A percentile compares a stretch with the other conserved stretches of the same genome.
These are phyloP conservation scores for Xylariales sp. DNA, from an alignment of 2,329 filamentous ascomycete genomes.

Conservation along the genomic window DNA sequence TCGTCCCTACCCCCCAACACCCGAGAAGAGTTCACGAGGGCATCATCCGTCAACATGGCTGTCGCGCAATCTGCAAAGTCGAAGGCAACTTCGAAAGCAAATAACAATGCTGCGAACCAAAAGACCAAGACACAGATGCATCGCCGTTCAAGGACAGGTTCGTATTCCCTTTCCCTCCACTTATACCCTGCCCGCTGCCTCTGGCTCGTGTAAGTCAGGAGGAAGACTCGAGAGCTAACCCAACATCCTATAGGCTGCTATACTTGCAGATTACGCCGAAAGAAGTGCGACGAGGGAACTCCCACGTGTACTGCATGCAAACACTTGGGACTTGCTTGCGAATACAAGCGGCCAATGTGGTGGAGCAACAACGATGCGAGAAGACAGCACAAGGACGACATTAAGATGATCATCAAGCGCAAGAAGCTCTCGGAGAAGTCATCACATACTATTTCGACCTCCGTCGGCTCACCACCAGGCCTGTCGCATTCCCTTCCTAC, in stretches of 20 bases:
- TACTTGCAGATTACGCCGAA: slow-evolving; percentile 61
- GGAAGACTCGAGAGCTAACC: slow-evolving; percentile 26
- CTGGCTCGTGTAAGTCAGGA: slow-evolving; percentile 17
- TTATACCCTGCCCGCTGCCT: slow-evolving; percentile 16
- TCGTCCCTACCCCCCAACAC: slow-evolving; percentile 61
- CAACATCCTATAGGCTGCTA: slow-evolving; percentile 51
- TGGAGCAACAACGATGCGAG: slow-evolving; percentile 92
- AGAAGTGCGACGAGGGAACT: slow-evolving; percentile 65
- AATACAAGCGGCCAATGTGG: slow-evolving; percentile 96
- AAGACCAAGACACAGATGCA: slow-evolving; percentile 84
- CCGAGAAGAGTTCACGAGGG: slow-evolving; percentile 44
- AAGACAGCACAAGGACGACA: slow-evolving; percentile 82
- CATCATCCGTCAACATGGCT: slow-evolving; percentile 56
- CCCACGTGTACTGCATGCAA: slow-evolving; percentile 63
- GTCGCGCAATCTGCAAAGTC: slow-evolving; percentile 54
- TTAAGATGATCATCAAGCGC: slow-evolving; percentile 96
- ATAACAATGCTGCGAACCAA: slow-evolving; percentile 43
- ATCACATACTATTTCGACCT: slow-evolving; percentile 49
- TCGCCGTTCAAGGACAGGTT: slow-evolving; percentile 90
- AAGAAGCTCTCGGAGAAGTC: slow-evolving; percentile 92
- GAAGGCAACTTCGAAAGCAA: slow-evolving; percentile 52
- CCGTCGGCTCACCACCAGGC: slow-evolving; percentile 66
- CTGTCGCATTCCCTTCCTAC: slow-evolving; percentile 79
- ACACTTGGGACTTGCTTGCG: slow-evolving; percentile 77
- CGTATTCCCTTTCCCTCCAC: slow-evolving; percentile 33